phyloP scores from a whole-genome alignment of 139 green algal genomes.

The Chlorella sp. region DNA sequence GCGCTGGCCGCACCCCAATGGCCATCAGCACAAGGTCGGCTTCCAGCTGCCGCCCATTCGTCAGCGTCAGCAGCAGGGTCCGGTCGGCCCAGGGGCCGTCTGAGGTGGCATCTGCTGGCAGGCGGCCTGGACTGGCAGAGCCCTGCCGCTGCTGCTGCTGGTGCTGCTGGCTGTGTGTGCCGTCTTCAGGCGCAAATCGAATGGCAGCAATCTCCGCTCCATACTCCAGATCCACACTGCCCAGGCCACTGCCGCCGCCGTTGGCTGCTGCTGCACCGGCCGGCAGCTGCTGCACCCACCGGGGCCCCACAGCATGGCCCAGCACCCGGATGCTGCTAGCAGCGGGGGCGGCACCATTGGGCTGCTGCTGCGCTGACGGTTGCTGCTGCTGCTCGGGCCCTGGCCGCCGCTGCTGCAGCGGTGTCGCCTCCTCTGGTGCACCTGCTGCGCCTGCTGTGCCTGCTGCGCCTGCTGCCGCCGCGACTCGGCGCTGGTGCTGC shows the following conservation, averaged over 20 bases:
- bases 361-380: not conserved
- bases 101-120: not conserved
- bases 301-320: conserved; percentile 64
- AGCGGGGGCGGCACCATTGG: not conserved
- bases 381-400: conserved; percentile 23
- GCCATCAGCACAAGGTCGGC: conserved; percentile 76
- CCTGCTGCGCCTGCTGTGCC: no score
- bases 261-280: not conserved
- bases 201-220: conserved; percentile 22
- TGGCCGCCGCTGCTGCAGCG: not conserved
- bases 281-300: conserved; percentile 52
- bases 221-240: conserved; percentile 26
- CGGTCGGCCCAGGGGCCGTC: not conserved
- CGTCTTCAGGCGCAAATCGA: not conserved
- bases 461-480: not conserved
- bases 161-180: not conserved
- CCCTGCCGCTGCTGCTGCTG: conserved; percentile 6
- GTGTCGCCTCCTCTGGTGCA: not conserved
- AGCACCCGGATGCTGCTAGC: not conserved
- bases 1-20: conserved; percentile 71
- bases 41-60: conserved; percentile 44
- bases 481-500: not conserved
- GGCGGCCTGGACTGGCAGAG: not conserved
- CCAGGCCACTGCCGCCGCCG: not conserved
- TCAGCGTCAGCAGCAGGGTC: conserved; percentile 48